A percentile compares a stretch with the other conserved stretches of the same genome.
These are phyloP conservation scores for Penicillium coffeae DNA, from an alignment of 495 filamentous ascomycete species.

Conservation along the genomic window DNA sequence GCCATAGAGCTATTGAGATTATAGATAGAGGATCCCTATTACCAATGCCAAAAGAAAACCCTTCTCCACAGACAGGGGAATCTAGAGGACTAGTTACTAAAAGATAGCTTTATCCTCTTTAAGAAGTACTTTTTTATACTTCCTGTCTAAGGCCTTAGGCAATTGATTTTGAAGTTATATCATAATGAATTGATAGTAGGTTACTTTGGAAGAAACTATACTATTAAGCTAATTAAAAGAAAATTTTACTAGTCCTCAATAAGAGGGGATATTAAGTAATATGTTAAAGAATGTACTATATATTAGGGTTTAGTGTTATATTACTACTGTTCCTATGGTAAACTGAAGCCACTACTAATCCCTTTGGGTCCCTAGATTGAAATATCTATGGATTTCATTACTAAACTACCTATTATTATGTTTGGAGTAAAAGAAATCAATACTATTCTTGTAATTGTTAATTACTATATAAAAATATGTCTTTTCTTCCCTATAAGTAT, in stretches of 20 bases:
- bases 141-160: no score
- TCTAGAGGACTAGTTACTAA: no score
- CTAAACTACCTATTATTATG: background rate
- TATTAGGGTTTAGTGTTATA: background rate
- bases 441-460: background rate
- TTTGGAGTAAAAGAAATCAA: background rate
- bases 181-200: no score
- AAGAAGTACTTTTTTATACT: no score
- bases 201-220: no score
- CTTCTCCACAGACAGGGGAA: no score
- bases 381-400: background rate
- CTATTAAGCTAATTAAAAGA: no score
- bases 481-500: background rate
- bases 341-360: background rate
- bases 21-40: no score
- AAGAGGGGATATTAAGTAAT: background rate
- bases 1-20: no score
- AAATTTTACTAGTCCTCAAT: background rate
- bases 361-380: background rate
- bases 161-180: no score
- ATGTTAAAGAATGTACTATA: background rate
- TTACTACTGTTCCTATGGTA: background rate
- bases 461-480: background rate
- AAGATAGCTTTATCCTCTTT: no score
- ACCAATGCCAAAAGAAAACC: no score